These are phyloP conservation scores for Salix brachista DNA, from an alignment of 345 rosid species.

Conservation along the genomic window DNA sequence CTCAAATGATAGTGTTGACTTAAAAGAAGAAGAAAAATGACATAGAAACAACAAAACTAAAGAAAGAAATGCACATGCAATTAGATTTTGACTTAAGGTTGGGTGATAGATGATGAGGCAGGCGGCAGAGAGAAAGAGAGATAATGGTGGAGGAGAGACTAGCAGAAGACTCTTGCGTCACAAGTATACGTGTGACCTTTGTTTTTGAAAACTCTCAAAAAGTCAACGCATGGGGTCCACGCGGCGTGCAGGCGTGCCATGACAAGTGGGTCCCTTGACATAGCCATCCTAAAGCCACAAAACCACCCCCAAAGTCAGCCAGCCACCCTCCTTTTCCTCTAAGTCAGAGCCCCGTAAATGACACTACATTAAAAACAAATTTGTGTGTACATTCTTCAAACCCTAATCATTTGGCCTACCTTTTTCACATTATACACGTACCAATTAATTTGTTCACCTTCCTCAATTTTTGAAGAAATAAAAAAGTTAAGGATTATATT, in stretches of 20 bases:
- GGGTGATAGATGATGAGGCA: background rate
- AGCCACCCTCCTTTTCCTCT: background rate
- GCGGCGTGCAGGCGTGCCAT: slow-evolving; percentile 64
- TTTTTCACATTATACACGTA: slow-evolving; percentile 3
- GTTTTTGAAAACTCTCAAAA: background rate
- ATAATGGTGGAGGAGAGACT: background rate
- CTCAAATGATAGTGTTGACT: background rate
- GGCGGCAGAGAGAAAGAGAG: slow-evolving; percentile 20
- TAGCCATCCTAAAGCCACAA: background rate
- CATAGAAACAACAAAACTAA: background rate
- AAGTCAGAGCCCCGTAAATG: slow-evolving; percentile 54
- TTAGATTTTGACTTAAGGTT: slow-evolving; percentile 26
- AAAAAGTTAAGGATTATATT: background rate
- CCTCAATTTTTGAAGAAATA: background rate
- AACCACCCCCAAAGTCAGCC: background rate
- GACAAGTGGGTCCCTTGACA: slow-evolving; percentile 45
- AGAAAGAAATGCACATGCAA: background rate
- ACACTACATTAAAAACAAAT: slow-evolving; percentile 8
- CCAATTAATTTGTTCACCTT: background rate
- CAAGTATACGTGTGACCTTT: slow-evolving; percentile 13
- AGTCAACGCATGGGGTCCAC: slow-evolving; percentile 57
- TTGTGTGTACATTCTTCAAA: background rate
- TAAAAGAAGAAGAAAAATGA: background rate
- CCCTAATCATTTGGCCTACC: slow-evolving; percentile 13
- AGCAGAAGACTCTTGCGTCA: slow-evolving; percentile 23